Conservation (phyloP, 805 yeast species). For the Metschnikowia similis region DNA sequence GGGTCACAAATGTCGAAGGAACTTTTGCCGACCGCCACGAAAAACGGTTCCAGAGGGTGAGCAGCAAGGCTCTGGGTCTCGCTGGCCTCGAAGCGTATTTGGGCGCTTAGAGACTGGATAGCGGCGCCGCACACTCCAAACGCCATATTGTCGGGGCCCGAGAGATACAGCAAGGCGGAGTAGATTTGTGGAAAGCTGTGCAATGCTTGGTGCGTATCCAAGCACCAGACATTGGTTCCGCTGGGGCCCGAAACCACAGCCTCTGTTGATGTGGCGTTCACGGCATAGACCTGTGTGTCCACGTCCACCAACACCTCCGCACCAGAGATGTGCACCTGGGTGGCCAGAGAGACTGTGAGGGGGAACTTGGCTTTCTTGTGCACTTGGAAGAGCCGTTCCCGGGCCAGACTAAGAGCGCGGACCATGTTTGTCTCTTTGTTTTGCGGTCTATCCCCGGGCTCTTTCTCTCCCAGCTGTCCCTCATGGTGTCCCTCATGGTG, state of each 20-base stretch:
- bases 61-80: constrained; percentile 4
- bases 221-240: neutral
- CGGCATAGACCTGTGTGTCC: neutral
- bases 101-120: neutral
- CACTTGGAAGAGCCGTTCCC: constrained; percentile 29
- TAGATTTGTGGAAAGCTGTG: neutral
- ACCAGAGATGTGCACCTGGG: constrained; percentile 11
- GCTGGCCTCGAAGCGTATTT: neutral
- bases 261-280: constrained; percentile 8
- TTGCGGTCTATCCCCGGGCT: neutral
- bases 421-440: neutral
- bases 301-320: constrained; percentile 2
- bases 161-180: neutral
- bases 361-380: constrained; percentile 33
- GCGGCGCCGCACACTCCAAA: constrained; percentile 9
- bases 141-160: neutral
- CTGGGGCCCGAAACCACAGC: neutral
- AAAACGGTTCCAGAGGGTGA: constrained; percentile 14
- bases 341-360: constrained; percentile 16
- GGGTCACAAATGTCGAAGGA: constrained; percentile 9
- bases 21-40: constrained; percentile 13
- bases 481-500: too few species aligned
- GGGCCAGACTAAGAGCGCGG: constrained; percentile 16
- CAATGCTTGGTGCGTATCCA: neutral
- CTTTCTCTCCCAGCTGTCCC: too few species aligned